A percentile compares a stretch with the other conserved stretches of the same genome.
Evolutionary conservation across 371 early-diverging fungal genomes (phyloP).

Genomic region (Apophysomyces trapeziformis): DNA sequence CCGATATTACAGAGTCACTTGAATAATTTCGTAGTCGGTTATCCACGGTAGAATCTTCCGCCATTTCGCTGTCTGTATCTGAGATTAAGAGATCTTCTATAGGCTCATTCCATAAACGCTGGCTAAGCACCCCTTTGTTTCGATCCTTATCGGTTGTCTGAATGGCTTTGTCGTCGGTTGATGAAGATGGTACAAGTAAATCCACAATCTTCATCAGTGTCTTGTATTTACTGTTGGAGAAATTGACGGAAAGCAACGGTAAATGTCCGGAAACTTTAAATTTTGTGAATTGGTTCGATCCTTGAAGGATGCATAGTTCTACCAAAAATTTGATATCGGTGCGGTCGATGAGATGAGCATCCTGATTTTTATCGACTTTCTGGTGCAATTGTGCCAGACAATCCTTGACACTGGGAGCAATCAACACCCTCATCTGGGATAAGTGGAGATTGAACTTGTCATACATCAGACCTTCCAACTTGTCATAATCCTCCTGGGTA

Average conservation of each 20-base stretch:
- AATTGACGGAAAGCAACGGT: constrained; percentile 74
- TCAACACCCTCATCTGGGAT: constrained; percentile 67
- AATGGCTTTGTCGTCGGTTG: constrained; percentile 23
- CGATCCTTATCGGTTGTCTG: constrained; percentile 1
- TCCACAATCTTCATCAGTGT: constrained; percentile 79
- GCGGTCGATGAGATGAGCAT: constrained; percentile 69
- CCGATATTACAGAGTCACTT: constrained; percentile 22
- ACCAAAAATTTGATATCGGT: constrained; percentile 74
- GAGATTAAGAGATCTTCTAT: constrained; percentile 22
- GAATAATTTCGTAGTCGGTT: constrained; percentile 18
- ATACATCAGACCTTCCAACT: constrained; percentile 74
- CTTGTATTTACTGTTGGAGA: constrained; percentile 86
- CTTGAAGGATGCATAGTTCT: constrained; percentile 77
- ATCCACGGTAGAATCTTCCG: constrained; percentile 5
- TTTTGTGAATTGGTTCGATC: constrained; percentile 65
- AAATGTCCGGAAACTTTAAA: constrained; percentile 74
- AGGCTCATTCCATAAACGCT: constrained; percentile 28
- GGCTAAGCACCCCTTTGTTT: constrained; percentile 23
- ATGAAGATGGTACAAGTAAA: constrained; percentile 48
- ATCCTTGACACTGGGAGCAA: constrained; percentile 61
- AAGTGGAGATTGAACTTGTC: constrained; percentile 79
- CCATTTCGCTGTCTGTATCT: constrained; percentile 23
- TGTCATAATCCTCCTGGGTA: constrained; percentile 56
- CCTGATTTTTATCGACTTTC: constrained; percentile 24
- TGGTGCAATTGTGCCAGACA: constrained; percentile 70